Conservation (phyloP, 441 rosid species). For the Breynia disticha region DNA sequence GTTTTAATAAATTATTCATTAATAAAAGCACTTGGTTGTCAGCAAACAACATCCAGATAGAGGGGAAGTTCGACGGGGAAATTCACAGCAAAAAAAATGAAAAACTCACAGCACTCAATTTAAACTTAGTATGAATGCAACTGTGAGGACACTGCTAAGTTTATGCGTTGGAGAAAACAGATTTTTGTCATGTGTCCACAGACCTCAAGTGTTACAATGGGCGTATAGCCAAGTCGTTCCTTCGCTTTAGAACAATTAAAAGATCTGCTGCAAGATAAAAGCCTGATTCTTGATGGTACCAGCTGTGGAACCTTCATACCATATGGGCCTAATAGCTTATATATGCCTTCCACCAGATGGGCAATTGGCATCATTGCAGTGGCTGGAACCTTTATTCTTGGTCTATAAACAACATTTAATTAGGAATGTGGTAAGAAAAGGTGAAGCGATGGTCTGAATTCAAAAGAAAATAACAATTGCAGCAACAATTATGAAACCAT, state of each 20-base stretch:
- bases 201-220: conserved; percentile 79
- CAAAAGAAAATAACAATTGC: too few relatives aligned
- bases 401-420: conserved; percentile 46
- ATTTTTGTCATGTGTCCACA: background rate
- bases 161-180: conserved; percentile 11
- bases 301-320: conserved; percentile 94
- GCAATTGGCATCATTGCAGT: conserved; percentile 77
- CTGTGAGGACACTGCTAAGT: background rate
- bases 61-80: background rate
- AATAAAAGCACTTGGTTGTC: conserved; percentile 3
- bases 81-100: background rate
- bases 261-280: conserved; percentile 72
- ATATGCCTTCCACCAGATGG: conserved; percentile 55
- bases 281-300: conserved; percentile 87
- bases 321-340: conserved; percentile 57
- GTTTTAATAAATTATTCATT: background rate
- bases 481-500: too few relatives aligned
- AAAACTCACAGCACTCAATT: background rate
- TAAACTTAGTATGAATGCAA: too few relatives aligned
- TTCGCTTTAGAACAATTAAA: conserved; percentile 75
- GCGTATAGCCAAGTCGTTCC: conserved; percentile 64
- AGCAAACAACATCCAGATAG: conserved; percentile 5
- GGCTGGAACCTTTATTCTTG: conserved; percentile 77
- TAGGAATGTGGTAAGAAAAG: conserved; percentile 8
- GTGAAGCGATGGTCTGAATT: background rate